Evolutionary conservation across 2,329 filamentous ascomycete genomes (phyloP).

Genomic region (Cladobotryum mycophilum): DNA sequence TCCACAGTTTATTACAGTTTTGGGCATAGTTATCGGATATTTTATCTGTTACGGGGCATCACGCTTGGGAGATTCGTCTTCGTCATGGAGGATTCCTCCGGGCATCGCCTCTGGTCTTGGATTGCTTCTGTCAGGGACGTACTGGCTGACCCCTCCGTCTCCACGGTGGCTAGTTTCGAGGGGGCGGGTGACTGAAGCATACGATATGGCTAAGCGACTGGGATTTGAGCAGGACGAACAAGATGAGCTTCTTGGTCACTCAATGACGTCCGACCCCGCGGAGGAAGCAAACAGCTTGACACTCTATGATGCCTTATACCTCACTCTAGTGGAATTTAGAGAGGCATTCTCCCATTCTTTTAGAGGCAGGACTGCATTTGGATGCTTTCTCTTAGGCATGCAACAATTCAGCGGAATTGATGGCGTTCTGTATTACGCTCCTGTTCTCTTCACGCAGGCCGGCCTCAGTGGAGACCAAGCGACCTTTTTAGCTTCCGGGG

Average conservation of each 20-base stretch:
- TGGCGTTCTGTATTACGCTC: slow-evolving; percentile 56
- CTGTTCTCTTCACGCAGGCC: slow-evolving; percentile 52
- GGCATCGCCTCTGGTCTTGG: slow-evolving; percentile 31
- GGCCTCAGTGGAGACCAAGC: slow-evolving; percentile 47
- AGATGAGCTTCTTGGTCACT: slow-evolving; percentile 30
- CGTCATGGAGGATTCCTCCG: slow-evolving; percentile 52
- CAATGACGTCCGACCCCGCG: slow-evolving; percentile 18
- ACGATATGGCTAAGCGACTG: slow-evolving; percentile 31
- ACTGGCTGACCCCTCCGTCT: slow-evolving; percentile 40
- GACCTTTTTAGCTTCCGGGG: slow-evolving; percentile 52
- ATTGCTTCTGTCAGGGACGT: slow-evolving; percentile 22
- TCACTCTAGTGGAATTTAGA: slow-evolving; percentile 26
- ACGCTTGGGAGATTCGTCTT: slow-evolving; percentile 32
- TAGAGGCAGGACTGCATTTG: slow-evolving; percentile 42
- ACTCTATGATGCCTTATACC: slow-evolving; percentile 21
- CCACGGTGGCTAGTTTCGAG: slow-evolving; percentile 49
- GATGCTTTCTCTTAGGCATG: slow-evolving; percentile 52
- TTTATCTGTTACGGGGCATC: slow-evolving; percentile 56
- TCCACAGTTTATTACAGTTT: slow-evolving; percentile 47
- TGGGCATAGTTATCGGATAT: slow-evolving; percentile 49
- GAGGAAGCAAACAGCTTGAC: slow-evolving; percentile 16
- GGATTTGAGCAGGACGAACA: slow-evolving; percentile 37
- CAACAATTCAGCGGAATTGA: slow-evolving; percentile 57
- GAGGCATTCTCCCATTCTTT: slow-evolving; percentile 31
- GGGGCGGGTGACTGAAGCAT: slow-evolving; percentile 38